These are phyloP conservation scores for Collybia nuda DNA, from an alignment of 768 basidiomycete species.

Conservation along the genomic window DNA sequence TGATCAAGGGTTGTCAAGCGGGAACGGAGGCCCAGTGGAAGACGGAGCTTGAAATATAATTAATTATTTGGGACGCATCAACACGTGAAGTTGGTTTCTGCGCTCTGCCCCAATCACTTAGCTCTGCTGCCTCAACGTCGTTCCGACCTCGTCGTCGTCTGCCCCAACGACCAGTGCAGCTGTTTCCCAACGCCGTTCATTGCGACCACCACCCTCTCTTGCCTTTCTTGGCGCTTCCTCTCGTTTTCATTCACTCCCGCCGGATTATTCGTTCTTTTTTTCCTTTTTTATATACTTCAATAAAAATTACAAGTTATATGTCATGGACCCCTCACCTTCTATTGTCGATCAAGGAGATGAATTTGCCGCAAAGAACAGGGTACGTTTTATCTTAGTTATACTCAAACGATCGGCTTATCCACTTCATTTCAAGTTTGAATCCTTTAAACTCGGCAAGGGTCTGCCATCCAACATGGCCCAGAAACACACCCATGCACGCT, in stretches of 20 bases:
- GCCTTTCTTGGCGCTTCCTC: constrained; percentile 32
- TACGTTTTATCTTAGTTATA: constrained; percentile 16
- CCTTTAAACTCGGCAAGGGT: constrained; percentile 67
- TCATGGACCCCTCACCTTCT: constrained; percentile 22
- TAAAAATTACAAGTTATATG: constrained; percentile 16
- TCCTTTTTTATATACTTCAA: constrained; percentile 18
- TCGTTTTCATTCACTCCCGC: constrained; percentile 37
- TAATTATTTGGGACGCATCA: not conserved
- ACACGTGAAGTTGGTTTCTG: constrained; percentile 20
- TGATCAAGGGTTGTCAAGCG: not conserved
- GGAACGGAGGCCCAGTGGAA: not conserved
- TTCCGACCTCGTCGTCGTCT: constrained; percentile 3
- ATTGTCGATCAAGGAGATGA: constrained; percentile 32
- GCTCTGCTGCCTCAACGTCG: constrained; percentile 10
- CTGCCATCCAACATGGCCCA: constrained; percentile 35
- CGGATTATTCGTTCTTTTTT: constrained; percentile 31
- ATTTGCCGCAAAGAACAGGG: constrained; percentile 40
- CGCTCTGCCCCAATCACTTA: constrained; percentile 12
- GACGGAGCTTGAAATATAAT: not conserved
- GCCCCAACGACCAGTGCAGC: constrained; percentile 12
- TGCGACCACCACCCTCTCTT: constrained; percentile 14
- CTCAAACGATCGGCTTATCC: constrained; percentile 2
- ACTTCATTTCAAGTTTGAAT: constrained; percentile 52
- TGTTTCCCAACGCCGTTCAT: not conserved
- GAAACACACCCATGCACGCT: constrained; percentile 58